Percentiles rank a stretch among this genome's conserved stretches.
Conservation (phyloP, 371 early-diverging fungal genomes). For the Mortierella sp. region DNA sequence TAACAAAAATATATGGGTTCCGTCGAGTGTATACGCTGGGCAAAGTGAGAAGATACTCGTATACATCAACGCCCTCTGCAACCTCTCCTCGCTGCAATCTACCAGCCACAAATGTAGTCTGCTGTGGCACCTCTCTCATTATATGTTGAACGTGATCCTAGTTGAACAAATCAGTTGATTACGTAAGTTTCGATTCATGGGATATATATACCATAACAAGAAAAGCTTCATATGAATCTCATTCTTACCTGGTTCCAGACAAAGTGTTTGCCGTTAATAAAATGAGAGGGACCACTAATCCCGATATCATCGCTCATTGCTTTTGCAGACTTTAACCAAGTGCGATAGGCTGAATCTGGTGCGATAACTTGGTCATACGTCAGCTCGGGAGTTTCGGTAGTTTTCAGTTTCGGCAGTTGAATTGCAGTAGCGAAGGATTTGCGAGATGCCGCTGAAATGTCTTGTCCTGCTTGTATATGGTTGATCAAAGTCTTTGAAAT, state of each 20-base stretch:
- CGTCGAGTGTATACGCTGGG: slow-evolving; percentile 70
- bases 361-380: slow-evolving; percentile 56
- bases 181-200: not conserved
- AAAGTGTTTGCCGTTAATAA: slow-evolving; percentile 85
- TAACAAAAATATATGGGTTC: slow-evolving; percentile 73
- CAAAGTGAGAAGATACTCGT: slow-evolving; percentile 73
- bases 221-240: not conserved
- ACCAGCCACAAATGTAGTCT: slow-evolving; percentile 21
- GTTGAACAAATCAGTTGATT: not conserved
- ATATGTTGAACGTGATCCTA: slow-evolving; percentile 44
- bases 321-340: slow-evolving; percentile 29
- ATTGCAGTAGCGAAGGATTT: slow-evolving; percentile 16
- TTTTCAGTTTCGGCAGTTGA: slow-evolving; percentile 36
- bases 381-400: slow-evolving; percentile 28
- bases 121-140: slow-evolving; percentile 33
- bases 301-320: slow-evolving; percentile 38
- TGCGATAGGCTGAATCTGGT: slow-evolving; percentile 38
- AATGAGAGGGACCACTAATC: slow-evolving; percentile 60
- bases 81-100: slow-evolving; percentile 58
- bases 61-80: slow-evolving; percentile 67
- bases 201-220: not conserved
- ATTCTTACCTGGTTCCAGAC: slow-evolving; percentile 67
- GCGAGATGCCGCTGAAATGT: slow-evolving; percentile 13
- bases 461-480: slow-evolving; percentile 31
- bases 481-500: slow-evolving; percentile 22